These are phyloP conservation scores for Talaromyces nanjingensis DNA, from an alignment of 495 filamentous ascomycete species.

Conservation along the genomic window DNA sequence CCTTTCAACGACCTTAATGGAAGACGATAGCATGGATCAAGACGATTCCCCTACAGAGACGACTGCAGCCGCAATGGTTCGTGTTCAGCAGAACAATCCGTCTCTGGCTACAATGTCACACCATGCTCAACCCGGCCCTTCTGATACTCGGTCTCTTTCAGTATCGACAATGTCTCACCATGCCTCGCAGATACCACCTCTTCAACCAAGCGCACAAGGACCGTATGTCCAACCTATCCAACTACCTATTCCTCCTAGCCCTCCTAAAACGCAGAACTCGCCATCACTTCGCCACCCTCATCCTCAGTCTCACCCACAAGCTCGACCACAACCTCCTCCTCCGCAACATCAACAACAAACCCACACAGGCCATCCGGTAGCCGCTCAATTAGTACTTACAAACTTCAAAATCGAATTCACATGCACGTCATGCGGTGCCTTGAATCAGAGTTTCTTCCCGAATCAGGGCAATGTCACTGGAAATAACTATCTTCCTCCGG, in stretches of 20 bases:
- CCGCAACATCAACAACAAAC: slow-evolving; percentile 13
- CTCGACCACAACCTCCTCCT: slow-evolving; percentile 15
- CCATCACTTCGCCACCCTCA: slow-evolving; percentile 3
- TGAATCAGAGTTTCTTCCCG: slow-evolving; percentile 41
- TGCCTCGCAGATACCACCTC: slow-evolving; percentile 12
- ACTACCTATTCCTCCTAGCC: slow-evolving; percentile 9
- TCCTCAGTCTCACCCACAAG: slow-evolving; percentile 16
- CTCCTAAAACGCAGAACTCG: slow-evolving; percentile 11
- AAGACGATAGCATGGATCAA: slow-evolving; percentile 21
- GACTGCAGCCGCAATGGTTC: background rate
- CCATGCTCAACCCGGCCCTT: slow-evolving; percentile 5
- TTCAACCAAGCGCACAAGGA: slow-evolving; percentile 4
- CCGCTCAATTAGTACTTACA: slow-evolving; percentile 28
- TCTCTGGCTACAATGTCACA: background rate
- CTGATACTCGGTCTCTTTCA: background rate
- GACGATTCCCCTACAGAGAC: slow-evolving; percentile 13
- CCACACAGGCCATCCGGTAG: slow-evolving; percentile 17
- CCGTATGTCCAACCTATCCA: slow-evolving; percentile 22
- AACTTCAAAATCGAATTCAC: slow-evolving; percentile 43
- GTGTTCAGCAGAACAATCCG: background rate
- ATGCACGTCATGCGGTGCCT: slow-evolving; percentile 34
- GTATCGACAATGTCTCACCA: slow-evolving; percentile 5
- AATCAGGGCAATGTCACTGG: slow-evolving; percentile 36
- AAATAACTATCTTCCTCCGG: slow-evolving; percentile 21
- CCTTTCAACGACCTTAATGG: slow-evolving; percentile 22